Evolutionary conservation across 2,329 filamentous ascomycete species (phyloP).

Genomic region (Ampelomyces quisqualis): DNA sequence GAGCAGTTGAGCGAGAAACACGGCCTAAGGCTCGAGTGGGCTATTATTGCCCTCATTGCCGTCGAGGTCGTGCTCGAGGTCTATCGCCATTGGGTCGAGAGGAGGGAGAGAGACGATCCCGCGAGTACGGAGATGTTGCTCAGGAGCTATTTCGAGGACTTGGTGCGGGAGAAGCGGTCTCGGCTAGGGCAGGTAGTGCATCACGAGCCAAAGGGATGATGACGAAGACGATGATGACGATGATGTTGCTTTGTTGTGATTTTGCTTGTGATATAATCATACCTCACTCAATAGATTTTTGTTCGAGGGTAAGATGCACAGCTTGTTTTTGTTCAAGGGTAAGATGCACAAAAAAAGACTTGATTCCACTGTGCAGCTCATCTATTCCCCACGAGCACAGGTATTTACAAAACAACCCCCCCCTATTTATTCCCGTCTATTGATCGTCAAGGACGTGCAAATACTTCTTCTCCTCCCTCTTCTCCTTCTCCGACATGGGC

Average conservation of each 20-base stretch:
- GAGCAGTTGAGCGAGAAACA: slow-evolving; percentile 91
- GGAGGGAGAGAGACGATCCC: slow-evolving; percentile 47
- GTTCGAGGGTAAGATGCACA: not conserved
- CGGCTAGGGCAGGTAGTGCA: not conserved
- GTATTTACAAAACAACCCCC: slow-evolving; percentile 29
- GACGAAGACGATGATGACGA: not conserved
- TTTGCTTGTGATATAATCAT: slow-evolving; percentile 11
- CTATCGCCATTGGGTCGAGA: slow-evolving; percentile 68
- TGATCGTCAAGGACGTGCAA: slow-evolving; percentile 68
- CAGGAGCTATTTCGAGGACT: slow-evolving; percentile 38
- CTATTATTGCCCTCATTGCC: slow-evolving; percentile 90
- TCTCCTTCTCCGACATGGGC: slow-evolving; percentile 91
- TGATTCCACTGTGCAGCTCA: slow-evolving; percentile 28
- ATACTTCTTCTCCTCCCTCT: slow-evolving; percentile 93
- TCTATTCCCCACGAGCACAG: slow-evolving; percentile 18
- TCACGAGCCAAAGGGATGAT: not conserved
- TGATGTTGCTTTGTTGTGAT: too few species aligned
- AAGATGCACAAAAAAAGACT: slow-evolving; percentile 20
- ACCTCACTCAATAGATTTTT: slow-evolving; percentile 24
- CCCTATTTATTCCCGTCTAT: slow-evolving; percentile 17
- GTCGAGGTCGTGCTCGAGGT: slow-evolving; percentile 91
- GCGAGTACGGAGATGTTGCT: slow-evolving; percentile 46
- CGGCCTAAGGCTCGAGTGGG: slow-evolving; percentile 84
- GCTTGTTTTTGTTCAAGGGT: not conserved
- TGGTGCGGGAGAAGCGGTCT: slow-evolving; percentile 5